These are phyloP conservation scores for Neurospora hispaniola DNA, from an alignment of 495 filamentous ascomycete species.

Conservation along the genomic window DNA sequence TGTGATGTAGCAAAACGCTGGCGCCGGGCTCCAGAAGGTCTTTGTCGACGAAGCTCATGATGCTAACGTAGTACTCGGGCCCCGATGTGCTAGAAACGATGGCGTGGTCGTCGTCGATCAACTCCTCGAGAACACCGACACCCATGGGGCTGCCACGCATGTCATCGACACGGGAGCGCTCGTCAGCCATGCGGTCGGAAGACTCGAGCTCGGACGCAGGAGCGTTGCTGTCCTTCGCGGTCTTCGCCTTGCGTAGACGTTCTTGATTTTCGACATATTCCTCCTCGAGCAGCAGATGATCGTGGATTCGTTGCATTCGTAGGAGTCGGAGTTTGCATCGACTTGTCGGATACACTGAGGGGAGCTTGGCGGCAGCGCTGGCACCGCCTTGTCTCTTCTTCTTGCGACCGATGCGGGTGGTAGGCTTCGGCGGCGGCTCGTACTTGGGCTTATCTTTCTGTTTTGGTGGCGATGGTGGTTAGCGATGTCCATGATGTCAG, in stretches of 20 bases:
- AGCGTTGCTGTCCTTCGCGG: slow-evolving; percentile 54
- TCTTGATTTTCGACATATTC: slow-evolving; percentile 99
- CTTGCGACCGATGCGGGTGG: slow-evolving; percentile 94
- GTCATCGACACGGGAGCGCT: slow-evolving; percentile 92
- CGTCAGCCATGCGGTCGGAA: slow-evolving; percentile 75
- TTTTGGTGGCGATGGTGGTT: slow-evolving; percentile 12
- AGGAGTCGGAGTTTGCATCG: slow-evolving; percentile 95
- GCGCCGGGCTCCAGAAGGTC: slow-evolving; percentile 94
- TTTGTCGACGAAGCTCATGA: slow-evolving; percentile 99
- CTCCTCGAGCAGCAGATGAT: slow-evolving; percentile 93
- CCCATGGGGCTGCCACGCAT: slow-evolving; percentile 99
- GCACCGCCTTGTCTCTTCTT: slow-evolving; percentile 90
- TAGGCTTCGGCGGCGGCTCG: slow-evolving; percentile 92
- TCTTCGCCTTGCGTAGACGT: slow-evolving; percentile 81
- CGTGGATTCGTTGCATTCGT: slow-evolving; percentile 96
- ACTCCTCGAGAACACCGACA: slow-evolving; percentile 92
- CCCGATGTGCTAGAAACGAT: slow-evolving; percentile 97
- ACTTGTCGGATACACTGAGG: slow-evolving; percentile 85
- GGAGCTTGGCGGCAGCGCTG: slow-evolving; percentile 88
- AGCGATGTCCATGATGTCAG: slow-evolving; percentile 5
- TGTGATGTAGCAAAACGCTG: slow-evolving; percentile 92
- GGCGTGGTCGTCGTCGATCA: slow-evolving; percentile 99
- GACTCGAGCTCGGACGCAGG: slow-evolving; percentile 51
- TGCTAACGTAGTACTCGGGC: slow-evolving; percentile 98
- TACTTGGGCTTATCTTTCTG: slow-evolving; percentile 99